A percentile compares a stretch with the other conserved stretches of the same genome.
Conservation (phyloP, 2,329 filamentous ascomycete genomes). For the Cucurbitaria berberidis region DNA sequence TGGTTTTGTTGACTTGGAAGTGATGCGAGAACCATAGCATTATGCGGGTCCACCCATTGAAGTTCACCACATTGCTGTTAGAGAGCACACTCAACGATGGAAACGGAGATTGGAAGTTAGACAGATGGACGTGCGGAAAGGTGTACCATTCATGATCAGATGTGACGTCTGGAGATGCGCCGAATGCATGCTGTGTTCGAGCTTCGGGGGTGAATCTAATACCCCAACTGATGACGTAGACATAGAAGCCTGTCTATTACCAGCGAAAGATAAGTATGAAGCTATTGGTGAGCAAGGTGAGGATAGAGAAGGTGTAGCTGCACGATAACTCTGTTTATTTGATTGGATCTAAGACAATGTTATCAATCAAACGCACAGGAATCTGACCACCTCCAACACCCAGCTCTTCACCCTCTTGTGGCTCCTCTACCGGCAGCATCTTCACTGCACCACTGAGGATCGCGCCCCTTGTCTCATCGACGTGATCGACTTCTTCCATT, state of each 20-base stretch:
- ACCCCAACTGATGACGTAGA: too few relatives aligned
- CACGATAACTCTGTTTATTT: constrained; percentile 6
- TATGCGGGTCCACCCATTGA: too few relatives aligned
- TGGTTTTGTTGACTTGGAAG: too few relatives aligned
- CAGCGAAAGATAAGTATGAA: background rate
- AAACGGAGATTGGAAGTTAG: background rate
- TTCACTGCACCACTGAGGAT: constrained; percentile 90
- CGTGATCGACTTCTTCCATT: constrained; percentile 75
- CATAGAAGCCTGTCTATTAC: background rate
- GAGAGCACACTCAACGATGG: too few relatives aligned
- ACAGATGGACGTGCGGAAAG: background rate
- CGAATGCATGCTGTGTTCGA: too few relatives aligned
- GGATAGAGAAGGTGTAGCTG: background rate
- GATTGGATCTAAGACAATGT: constrained; percentile 68
- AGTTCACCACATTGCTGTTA: too few relatives aligned
- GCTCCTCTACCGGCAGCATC: constrained; percentile 80
- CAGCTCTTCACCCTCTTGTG: constrained; percentile 71
- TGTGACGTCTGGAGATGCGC: background rate
- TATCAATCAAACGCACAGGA: constrained; percentile 88
- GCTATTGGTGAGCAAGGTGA: background rate
- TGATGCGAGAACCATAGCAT: too few relatives aligned
- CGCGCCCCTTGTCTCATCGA: constrained; percentile 75
- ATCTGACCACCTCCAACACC: constrained; percentile 75
- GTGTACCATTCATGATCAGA: background rate
- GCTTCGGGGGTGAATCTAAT: too few relatives aligned